A percentile compares a stretch with the other conserved stretches of the same genome.
phyloP scores from a whole-genome alignment of 768 basidiomycete genomes.

The Suillus clintonianus region DNA sequence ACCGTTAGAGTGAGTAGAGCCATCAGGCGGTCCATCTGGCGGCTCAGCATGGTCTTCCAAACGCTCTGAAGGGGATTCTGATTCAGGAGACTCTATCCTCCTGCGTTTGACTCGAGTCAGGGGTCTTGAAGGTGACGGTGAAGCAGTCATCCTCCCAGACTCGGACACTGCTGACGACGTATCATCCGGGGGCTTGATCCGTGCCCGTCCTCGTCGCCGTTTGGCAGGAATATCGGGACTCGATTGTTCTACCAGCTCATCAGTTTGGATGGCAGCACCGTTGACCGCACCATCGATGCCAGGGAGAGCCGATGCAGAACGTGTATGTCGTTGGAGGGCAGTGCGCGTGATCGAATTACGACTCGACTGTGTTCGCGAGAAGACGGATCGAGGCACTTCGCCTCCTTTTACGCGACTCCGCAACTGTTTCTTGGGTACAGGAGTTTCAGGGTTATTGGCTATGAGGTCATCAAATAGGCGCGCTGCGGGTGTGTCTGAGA shows the following conservation, averaged over 20 bases:
- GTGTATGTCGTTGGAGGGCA: slow-evolving; percentile 11
- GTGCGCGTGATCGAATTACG: background rate
- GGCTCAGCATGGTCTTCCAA: slow-evolving; percentile 8
- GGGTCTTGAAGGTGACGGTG: slow-evolving; percentile 17
- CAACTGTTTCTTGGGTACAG: slow-evolving; percentile 18
- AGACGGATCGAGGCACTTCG: slow-evolving; percentile 7
- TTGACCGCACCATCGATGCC: slow-evolving; percentile 11
- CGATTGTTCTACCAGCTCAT: slow-evolving; percentile 5
- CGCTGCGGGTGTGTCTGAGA: slow-evolving; percentile 23
- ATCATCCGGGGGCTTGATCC: slow-evolving; percentile 20
- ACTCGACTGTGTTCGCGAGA: slow-evolving; percentile 17
- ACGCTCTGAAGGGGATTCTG: slow-evolving; percentile 9
- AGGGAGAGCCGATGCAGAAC: slow-evolving; percentile 20
- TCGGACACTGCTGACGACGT: background rate
- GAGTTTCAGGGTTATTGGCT: slow-evolving; percentile 13
- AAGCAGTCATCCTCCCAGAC: slow-evolving; percentile 3
- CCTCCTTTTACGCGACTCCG: slow-evolving; percentile 16
- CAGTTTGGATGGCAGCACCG: slow-evolving; percentile 10
- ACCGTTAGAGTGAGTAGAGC: slow-evolving; percentile 11
- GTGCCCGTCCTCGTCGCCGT: slow-evolving; percentile 34
- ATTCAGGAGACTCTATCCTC: slow-evolving; percentile 42
- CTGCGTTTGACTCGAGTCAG: slow-evolving; percentile 45
- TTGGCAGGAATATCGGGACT: slow-evolving; percentile 23
- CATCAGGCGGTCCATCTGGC: slow-evolving; percentile 2
- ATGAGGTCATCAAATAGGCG: slow-evolving; percentile 34